Base-by-base conservation (phyloP, 257 asterid genomes). In the Solanum ahanhuiri region DNA sequence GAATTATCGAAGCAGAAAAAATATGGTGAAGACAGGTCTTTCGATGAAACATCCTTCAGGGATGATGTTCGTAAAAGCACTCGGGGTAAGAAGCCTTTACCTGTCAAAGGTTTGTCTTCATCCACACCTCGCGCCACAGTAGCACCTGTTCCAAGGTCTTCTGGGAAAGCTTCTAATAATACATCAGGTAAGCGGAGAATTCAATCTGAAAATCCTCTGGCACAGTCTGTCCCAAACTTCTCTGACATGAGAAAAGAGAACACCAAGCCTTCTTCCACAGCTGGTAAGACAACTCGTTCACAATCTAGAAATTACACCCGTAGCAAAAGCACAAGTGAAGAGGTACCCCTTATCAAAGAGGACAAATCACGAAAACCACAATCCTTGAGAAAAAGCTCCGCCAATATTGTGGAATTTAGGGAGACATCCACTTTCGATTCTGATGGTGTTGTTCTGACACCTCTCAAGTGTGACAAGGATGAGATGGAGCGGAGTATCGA, bases 191-290 rank as follows among this genome's bases (percentile, higher is more conserved):
- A 92, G 87, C 92, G 95, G 72, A 93, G 95, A 90, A 86, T 86
- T 90, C 98, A 93, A 67, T 81, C 95, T 33, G 99, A 97, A 87
- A 97, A 93, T 89, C 98, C 94, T 85, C 93, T 95, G 84, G 95
- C 92, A 28, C 98, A 93, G 84, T 97, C 99, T n/a, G 98, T 94
- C 91, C 98, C 96, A 43, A 95, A 93, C 88, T 93, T 97, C 88
- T 91, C 98, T 73, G 98, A 93, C 77, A 84, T 94, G 90, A 90
- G 94, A 93, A 97, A 93, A 88, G 99, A 97, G 90, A 94, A 92
- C 73, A 86, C 96, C 70, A 95, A 90, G 89, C 93, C 97, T 84
- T 93, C 93, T 90, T 87, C 91, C 83, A 91, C 93, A 87, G 87
- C 90, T 86, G 90, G 87, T 76, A 95, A 94, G 90, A 73, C 89